These are phyloP conservation scores for Boletus eberwhitei DNA, from an alignment of 768 basidiomycete species.

Conservation along the genomic window DNA sequence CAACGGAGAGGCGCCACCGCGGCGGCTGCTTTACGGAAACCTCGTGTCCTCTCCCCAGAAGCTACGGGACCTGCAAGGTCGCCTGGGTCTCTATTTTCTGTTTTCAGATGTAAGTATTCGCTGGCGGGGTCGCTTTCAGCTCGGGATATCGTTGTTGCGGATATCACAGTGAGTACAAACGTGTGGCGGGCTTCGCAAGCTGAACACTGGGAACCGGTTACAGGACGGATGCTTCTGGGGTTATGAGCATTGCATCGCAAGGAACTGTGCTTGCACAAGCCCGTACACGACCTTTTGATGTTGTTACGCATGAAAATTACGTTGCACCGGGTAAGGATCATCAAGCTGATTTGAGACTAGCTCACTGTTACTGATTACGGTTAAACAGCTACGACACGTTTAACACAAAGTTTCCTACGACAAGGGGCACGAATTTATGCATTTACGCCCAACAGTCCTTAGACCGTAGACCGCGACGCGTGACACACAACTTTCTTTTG, in stretches of 20 bases:
- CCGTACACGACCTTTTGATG: constrained; percentile 76
- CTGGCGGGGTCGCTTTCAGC: constrained; percentile 69
- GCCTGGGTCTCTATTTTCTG: constrained; percentile 80
- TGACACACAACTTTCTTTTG: constrained; percentile 2
- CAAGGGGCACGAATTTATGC: constrained; percentile 59
- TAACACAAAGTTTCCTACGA: constrained; percentile 55
- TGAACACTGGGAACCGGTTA: constrained; percentile 18
- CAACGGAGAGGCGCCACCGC: constrained; percentile 39
- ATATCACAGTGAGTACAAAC: constrained; percentile 63
- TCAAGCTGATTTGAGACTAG: constrained; percentile 20
- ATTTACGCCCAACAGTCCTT: constrained; percentile 38
- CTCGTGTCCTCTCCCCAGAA: constrained; percentile 80
- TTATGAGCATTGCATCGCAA: constrained; percentile 50
- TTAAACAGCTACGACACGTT: constrained; percentile 42
- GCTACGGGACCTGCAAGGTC: constrained; percentile 76
- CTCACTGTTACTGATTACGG: constrained; percentile 14
- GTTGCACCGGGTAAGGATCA: constrained; percentile 67
- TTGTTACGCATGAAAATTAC: constrained; percentile 70
- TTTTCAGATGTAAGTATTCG: constrained; percentile 91
- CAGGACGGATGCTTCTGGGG: constrained; percentile 50
- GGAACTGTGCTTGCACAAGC: constrained; percentile 68
- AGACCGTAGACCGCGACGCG: constrained; percentile 27
- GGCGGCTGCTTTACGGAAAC: constrained; percentile 76
- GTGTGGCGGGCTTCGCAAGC: constrained; percentile 9
- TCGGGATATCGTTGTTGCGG: constrained; percentile 70